Conservation (phyloP, 2,329 filamentous ascomycete genomes). For the Pezicula radicicola region DNA sequence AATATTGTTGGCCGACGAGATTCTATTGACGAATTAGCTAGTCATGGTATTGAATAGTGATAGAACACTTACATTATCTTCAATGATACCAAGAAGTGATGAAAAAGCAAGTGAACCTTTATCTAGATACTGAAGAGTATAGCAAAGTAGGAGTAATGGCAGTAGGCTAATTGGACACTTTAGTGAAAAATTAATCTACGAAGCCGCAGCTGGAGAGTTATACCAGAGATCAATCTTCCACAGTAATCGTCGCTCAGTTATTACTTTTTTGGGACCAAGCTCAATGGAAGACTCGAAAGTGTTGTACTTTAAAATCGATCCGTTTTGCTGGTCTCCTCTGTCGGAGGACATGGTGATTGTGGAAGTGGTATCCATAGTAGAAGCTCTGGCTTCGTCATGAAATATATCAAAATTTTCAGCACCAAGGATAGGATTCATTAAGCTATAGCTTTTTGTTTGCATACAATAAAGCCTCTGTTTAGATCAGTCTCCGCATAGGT, state of each 20-base stretch:
- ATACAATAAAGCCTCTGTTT: too few species aligned
- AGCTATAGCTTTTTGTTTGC: not conserved
- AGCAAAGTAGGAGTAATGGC: constrained; percentile 1
- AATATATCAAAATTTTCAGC: not conserved
- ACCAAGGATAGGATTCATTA: not conserved
- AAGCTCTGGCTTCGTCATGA: not conserved
- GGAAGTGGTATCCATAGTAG: not conserved
- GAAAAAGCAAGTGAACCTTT: constrained; percentile 49
- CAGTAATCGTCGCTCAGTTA: not conserved
- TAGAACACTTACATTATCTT: not conserved
- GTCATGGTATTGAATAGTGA: too few species aligned
- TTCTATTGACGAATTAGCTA: not conserved
- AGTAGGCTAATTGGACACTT: not conserved
- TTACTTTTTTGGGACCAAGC: not conserved
- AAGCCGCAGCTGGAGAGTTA: too few species aligned
- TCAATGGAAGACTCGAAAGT: not conserved
- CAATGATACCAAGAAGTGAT: constrained; percentile 50
- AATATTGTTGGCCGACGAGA: constrained; percentile 42
- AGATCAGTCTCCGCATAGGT: not conserved
- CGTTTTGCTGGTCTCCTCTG: not conserved
- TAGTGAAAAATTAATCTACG: too few species aligned
- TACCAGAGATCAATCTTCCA: not conserved
- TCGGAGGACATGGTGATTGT: not conserved
- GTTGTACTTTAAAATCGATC: not conserved
- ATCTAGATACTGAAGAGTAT: constrained; percentile 4